phyloP scores from a whole-genome alignment of 2,329 filamentous ascomycete genomes.

The Chrysoporthe cubensis region DNA sequence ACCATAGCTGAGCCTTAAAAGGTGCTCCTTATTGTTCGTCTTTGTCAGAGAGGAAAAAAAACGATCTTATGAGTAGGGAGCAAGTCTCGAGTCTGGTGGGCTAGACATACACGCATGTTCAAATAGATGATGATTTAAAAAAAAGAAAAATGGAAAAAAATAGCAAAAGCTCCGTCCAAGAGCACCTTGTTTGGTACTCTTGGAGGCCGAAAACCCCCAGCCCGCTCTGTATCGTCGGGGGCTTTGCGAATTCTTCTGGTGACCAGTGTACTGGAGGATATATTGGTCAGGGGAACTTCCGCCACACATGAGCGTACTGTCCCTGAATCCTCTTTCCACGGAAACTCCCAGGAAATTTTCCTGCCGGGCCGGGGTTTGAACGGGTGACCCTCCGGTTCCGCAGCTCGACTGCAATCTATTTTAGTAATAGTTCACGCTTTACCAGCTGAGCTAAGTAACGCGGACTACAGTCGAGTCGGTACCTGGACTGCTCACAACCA shows the following conservation, averaged over 20 bases:
- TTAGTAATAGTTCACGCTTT: not conserved
- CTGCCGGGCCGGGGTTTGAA: not conserved
- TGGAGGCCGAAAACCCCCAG: slow-evolving; percentile 1
- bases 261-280: not conserved
- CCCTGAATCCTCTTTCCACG: not conserved
- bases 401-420: not conserved
- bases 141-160: not conserved
- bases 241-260: not conserved
- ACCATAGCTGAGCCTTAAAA: too few species aligned
- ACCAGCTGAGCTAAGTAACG: not conserved
- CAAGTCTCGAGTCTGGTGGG: too few species aligned
- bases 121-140: too few species aligned
- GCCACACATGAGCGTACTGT: slow-evolving; percentile 3
- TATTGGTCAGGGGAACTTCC: not conserved
- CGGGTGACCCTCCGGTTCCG: not conserved
- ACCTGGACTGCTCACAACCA: too few species aligned
- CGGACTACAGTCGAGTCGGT: not conserved
- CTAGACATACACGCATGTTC: too few species aligned
- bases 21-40: too few species aligned
- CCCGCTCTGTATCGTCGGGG: not conserved
- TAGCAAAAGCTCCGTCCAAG: not conserved
- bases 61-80: too few species aligned
- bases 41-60: too few species aligned
- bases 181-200: not conserved
- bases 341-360: not conserved